These are phyloP conservation scores for Somion occarium DNA, from an alignment of 1,284 basidiomycete genomes.

Conservation along the genomic window DNA sequence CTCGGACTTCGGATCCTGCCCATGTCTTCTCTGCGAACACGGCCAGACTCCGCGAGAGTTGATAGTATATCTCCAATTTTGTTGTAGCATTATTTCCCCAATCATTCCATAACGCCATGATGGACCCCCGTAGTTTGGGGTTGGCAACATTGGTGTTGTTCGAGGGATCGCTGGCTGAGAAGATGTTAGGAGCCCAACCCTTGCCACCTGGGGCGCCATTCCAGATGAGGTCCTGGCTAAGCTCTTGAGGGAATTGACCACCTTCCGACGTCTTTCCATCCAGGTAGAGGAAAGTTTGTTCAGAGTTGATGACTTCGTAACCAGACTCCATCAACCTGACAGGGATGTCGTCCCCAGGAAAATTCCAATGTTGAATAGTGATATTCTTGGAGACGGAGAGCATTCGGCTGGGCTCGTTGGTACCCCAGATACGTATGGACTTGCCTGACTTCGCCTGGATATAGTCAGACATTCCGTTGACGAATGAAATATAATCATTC, in stretches of 20 bases:
- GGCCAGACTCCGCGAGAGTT: conserved; percentile 24
- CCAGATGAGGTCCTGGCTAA: conserved; percentile 26
- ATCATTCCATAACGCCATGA: conserved; percentile 28
- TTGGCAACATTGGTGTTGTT: conserved; percentile 25
- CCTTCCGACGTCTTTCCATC: conserved; percentile 28
- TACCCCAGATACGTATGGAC: conserved; percentile 30
- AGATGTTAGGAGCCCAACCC: conserved; percentile 29
- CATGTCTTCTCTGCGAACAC: conserved; percentile 25
- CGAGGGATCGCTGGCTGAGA: conserved; percentile 20
- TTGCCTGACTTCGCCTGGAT: conserved; percentile 21
- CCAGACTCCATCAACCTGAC: conserved; percentile 23
- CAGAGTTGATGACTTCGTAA: conserved; percentile 29
- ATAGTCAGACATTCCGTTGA: conserved; percentile 28
- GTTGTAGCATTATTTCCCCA: conserved; percentile 29
- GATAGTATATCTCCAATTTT: conserved; percentile 26
- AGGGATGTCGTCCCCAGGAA: conserved; percentile 30
- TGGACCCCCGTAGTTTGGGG: conserved; percentile 22
- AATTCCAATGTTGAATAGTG: conserved; percentile 36
- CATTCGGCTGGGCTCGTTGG: conserved; percentile 27
- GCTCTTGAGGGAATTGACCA: conserved; percentile 23
- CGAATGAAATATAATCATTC: conserved; percentile 29
- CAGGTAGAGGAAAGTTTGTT: conserved; percentile 30
- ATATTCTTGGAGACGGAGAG: conserved; percentile 25
- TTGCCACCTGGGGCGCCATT: conserved; percentile 22
- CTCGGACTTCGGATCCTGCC: conserved; percentile 22